phyloP scores from a whole-genome alignment of 768 basidiomycete genomes.

The Mycena pura region DNA sequence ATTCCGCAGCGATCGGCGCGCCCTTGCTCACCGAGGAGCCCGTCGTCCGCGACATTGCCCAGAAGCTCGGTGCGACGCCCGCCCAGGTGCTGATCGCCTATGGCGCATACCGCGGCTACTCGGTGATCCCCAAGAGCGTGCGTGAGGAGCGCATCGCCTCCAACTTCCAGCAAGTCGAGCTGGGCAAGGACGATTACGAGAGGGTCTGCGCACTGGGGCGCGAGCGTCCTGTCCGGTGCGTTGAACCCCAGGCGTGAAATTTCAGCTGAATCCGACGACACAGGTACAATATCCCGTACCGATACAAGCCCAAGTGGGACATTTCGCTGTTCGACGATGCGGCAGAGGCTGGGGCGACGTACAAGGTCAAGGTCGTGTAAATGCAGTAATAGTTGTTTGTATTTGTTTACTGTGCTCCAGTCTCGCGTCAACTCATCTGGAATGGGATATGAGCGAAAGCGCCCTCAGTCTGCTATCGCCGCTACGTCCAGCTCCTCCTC shows the following conservation, averaged over 20 bases:
- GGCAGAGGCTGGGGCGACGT: slow-evolving; percentile 53
- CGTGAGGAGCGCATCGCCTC: slow-evolving; percentile 71
- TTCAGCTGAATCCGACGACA: background rate
- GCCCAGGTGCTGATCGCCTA: slow-evolving; percentile 88
- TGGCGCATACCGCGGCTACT: slow-evolving; percentile 76
- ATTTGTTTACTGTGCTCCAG: background rate
- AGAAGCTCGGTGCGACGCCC: slow-evolving; percentile 65
- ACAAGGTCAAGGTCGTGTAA: slow-evolving; percentile 41
- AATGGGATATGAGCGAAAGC: slow-evolving; percentile 50
- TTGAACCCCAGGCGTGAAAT: background rate
- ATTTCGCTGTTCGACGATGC: slow-evolving; percentile 75
- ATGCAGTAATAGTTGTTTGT: background rate
- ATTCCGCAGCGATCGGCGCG: slow-evolving; percentile 57
- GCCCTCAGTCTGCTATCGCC: slow-evolving; percentile 41
- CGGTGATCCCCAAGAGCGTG: slow-evolving; percentile 87
- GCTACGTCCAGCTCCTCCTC: slow-evolving; percentile 47
- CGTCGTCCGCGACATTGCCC: slow-evolving; percentile 65
- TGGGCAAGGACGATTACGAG: slow-evolving; percentile 72
- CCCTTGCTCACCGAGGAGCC: slow-evolving; percentile 74
- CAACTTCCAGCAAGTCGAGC: slow-evolving; percentile 79
- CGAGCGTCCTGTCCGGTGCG: slow-evolving; percentile 50
- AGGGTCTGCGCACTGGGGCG: slow-evolving; percentile 58
- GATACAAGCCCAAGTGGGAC: slow-evolving; percentile 69
- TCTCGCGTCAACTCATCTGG: slow-evolving; percentile 28
- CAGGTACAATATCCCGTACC: slow-evolving; percentile 71